These are phyloP conservation scores for Simmondsia chinensis DNA, from an alignment of 148 eudicot species.

Conservation along the genomic window DNA sequence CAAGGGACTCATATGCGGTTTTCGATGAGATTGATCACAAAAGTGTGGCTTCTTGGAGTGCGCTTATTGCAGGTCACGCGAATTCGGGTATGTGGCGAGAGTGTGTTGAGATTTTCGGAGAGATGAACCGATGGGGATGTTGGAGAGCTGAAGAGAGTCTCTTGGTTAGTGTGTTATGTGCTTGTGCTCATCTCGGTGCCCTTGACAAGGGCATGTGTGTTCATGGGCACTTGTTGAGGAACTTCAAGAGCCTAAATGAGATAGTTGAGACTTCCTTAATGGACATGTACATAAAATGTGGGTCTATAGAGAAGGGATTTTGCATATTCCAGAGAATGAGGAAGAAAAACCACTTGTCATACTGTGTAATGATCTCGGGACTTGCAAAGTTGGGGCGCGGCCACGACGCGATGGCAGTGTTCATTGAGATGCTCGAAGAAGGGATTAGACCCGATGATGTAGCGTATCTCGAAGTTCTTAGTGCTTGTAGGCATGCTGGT, in stretches of 20 bases:
- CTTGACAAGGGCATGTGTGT: slow-evolving; percentile 31
- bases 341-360: slow-evolving; percentile 32
- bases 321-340: slow-evolving; percentile 30
- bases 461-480: slow-evolving; percentile 43
- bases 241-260: slow-evolving; percentile 38
- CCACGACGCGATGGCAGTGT: slow-evolving; percentile 31
- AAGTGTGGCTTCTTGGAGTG: slow-evolving; percentile 57
- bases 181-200: slow-evolving; percentile 45
- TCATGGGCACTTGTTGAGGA: slow-evolving; percentile 48
- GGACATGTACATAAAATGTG: slow-evolving; percentile 63
- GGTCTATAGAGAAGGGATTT: slow-evolving; percentile 37
- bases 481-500: slow-evolving; percentile 51
- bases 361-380: slow-evolving; percentile 53
- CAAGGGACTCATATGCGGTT: slow-evolving; percentile 27
- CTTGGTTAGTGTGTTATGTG: slow-evolving; percentile 40
- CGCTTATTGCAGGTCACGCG: slow-evolving; percentile 45
- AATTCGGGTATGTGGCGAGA: slow-evolving; percentile 39
- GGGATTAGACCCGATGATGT: slow-evolving; percentile 49
- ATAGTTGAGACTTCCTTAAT: slow-evolving; percentile 43
- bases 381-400: slow-evolving; percentile 38
- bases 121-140: slow-evolving; percentile 20
- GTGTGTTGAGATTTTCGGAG: slow-evolving; percentile 29
- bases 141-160: slow-evolving; percentile 54
- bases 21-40: slow-evolving; percentile 30
- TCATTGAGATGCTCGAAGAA: slow-evolving; percentile 36